A percentile compares a stretch with the other conserved stretches of the same genome.
Evolutionary conservation across 768 basidiomycete species (phyloP).

Genomic region (Calocera cornea): DNA sequence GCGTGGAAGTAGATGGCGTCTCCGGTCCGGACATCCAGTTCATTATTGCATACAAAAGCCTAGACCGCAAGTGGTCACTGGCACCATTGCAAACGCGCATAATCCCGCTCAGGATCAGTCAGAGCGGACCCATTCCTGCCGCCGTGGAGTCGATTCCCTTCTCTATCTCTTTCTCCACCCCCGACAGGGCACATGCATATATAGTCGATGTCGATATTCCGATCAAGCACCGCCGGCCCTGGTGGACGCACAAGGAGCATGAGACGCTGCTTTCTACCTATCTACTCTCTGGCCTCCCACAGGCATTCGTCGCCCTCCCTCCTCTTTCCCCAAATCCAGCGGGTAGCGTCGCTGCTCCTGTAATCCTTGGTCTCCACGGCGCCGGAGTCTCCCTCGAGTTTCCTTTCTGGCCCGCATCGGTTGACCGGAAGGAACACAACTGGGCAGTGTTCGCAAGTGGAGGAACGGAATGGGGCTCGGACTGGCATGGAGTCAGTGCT

Average conservation of each 20-base stretch:
- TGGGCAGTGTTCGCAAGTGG: slow-evolving; percentile 82
- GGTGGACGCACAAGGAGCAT: not conserved
- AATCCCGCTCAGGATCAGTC: not conserved
- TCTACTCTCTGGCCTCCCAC: not conserved
- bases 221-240: not conserved
- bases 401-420: slow-evolving; percentile 48
- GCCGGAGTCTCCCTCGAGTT: slow-evolving; percentile 62
- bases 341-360: slow-evolving; percentile 39
- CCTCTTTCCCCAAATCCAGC: slow-evolving; percentile 7
- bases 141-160: not conserved
- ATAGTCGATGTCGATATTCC: not conserved
- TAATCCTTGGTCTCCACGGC: slow-evolving; percentile 40
- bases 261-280: not conserved
- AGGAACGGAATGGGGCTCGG: slow-evolving; percentile 76
- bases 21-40: not conserved
- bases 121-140: not conserved
- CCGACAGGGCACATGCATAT: not conserved
- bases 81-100: not conserved
- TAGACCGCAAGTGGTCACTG: not conserved
- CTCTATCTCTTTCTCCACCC: not conserved
- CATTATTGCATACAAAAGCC: not conserved
- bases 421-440: slow-evolving; percentile 43
- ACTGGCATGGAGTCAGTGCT: slow-evolving; percentile 82
- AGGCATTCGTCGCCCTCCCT: slow-evolving; percentile 17
- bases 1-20: not conserved